These are phyloP conservation scores for Begonia fuchsioides DNA, from an alignment of 306 rosid genomes.

Conservation along the genomic window DNA sequence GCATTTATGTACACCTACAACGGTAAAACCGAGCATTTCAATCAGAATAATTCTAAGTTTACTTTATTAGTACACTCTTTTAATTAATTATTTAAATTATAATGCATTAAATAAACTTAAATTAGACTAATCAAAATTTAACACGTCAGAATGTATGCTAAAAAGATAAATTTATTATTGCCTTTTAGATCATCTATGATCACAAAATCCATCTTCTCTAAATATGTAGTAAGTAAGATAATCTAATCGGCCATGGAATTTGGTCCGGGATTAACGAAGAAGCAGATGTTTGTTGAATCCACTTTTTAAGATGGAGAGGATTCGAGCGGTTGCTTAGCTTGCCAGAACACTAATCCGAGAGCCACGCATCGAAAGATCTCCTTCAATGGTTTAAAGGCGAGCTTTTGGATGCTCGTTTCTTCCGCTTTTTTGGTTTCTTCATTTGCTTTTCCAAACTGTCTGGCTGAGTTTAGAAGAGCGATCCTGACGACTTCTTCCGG, in stretches of 20 bases:
- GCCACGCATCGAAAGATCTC: conserved; percentile 67
- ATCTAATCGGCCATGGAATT: too few relatives aligned
- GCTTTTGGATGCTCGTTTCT: conserved; percentile 48
- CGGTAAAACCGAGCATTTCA: conserved; percentile 8
- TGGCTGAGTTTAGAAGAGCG: conserved; percentile 73
- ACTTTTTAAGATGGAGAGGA: conserved; percentile 66
- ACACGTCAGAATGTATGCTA: too few relatives aligned
- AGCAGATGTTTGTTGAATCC: conserved; percentile 26
- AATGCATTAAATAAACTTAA: too few relatives aligned
- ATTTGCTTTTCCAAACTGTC: conserved; percentile 65
- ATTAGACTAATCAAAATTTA: too few relatives aligned
- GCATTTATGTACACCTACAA: conserved; percentile 57
- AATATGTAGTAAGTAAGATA: too few relatives aligned
- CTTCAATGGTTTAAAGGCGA: conserved; percentile 57
- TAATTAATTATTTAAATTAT: too few relatives aligned
- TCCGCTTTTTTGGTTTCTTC: conserved; percentile 28
- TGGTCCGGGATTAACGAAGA: background rate
- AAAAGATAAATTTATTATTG: too few relatives aligned
- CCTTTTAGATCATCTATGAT: background rate
- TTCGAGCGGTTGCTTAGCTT: conserved; percentile 77
- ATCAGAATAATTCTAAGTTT: too few relatives aligned
- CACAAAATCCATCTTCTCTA: background rate
- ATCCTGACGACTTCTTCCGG: conserved; percentile 64
- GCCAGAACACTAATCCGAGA: conserved; percentile 91
- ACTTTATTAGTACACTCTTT: too few relatives aligned